These are phyloP conservation scores for Wickerhamomyces strasburgensis DNA, from an alignment of 805 yeast species.

Conservation along the genomic window DNA sequence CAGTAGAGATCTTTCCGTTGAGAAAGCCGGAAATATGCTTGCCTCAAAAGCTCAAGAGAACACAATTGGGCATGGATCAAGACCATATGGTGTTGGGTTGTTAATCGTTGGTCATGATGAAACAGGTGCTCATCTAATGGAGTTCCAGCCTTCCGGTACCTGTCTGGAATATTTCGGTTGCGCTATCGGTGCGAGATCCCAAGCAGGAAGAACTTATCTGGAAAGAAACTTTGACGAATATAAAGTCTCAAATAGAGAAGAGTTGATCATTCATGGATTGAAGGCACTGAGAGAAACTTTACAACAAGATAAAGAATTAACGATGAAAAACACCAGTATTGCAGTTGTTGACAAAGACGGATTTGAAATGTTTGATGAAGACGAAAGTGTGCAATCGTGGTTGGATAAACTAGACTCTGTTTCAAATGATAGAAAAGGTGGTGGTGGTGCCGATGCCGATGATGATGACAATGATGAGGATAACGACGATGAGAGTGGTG, in stretches of 20 bases:
- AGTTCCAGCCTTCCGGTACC: constrained; percentile 94
- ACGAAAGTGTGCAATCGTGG: constrained; percentile 79
- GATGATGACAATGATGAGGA: constrained; percentile 24
- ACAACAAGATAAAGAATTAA: constrained; percentile 90
- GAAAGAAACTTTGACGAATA: constrained; percentile 79
- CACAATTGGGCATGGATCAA: constrained; percentile 91
- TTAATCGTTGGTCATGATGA: constrained; percentile 88
- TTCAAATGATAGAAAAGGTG: constrained; percentile 46
- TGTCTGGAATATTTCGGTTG: constrained; percentile 88
- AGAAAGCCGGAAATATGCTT: constrained; percentile 76
- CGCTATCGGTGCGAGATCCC: constrained; percentile 98
- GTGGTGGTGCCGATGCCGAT: constrained; percentile 20
- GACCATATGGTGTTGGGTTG: constrained; percentile 98
- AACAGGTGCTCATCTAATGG: constrained; percentile 89
- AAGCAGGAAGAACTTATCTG: constrained; percentile 93
- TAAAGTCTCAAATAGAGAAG: constrained; percentile 55
- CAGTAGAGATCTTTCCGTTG: constrained; percentile 78
- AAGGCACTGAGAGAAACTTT: constrained; percentile 90
- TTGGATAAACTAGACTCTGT: constrained; percentile 67
- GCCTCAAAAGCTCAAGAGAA: constrained; percentile 97
- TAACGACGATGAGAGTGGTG: constrained; percentile 12
- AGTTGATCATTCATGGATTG: constrained; percentile 79
- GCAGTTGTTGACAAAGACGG: constrained; percentile 87
- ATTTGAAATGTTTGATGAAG: constrained; percentile 82
- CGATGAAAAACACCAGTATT: constrained; percentile 76